Base-by-base conservation (phyloP, 179 eudicot genomes). In the Beta lomatogona region DNA sequence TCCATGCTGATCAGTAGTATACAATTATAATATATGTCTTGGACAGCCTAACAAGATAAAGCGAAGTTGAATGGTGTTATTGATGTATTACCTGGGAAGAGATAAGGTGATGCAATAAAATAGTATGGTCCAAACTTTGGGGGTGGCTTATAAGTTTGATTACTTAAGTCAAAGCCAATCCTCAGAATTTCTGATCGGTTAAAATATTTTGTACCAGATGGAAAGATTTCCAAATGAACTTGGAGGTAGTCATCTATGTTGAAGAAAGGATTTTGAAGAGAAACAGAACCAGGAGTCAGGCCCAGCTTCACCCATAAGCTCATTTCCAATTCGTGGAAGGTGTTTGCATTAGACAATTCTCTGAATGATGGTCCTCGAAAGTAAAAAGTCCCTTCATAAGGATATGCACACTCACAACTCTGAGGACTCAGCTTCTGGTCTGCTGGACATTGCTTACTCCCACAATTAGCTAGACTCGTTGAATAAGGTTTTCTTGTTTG, bases 91-190 rank as follows among this genome's bases (percentile, higher is more conserved):
- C 98, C 97, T 90, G 85, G 89, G 81, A 95, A 95, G 77, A 70
- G 41, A 80, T 95, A 95, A 14, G 92, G 88, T 64, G 85, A 80
- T 58, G 97, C 95, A 11, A 92, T 87, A 77, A 93, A 95, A 80
- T 87, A 91, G 77, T 93, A 95, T 0, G 97, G 98, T 78, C 98
- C 98, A 81, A 95, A 93, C 60, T 66, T 88, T 0, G 58, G 70
- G 46, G 98, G 98, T 59, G 97, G 97, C 86, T 95, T 93, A 73
- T 87, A 92, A 67, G 94, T 93, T 80, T 93, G 97, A 78, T 91
- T 91, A 73, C 92, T 93, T 45, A 95, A 80, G 75, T 83, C 81
- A 83, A 91, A 92, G 10, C 97, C 98, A 80, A 95, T 86, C 85
- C 81, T 90, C 86, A 79, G 83, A 83, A 93, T 79, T 85, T 89